Evolutionary conservation across 1,284 basidiomycete species (phyloP).

Genomic region (Pholiota adiposa): DNA sequence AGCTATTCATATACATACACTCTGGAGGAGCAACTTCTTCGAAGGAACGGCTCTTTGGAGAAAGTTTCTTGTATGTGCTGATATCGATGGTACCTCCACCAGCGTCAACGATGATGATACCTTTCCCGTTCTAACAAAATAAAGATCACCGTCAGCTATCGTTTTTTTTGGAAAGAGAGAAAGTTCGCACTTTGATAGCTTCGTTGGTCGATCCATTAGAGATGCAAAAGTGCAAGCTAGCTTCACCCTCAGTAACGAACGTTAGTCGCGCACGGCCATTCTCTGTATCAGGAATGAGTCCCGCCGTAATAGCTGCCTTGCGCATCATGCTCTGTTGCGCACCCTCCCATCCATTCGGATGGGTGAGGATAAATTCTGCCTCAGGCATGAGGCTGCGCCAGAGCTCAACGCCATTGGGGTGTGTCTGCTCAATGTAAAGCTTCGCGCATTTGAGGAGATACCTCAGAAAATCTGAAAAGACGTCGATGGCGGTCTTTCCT

Average conservation of each 20-base stretch:
- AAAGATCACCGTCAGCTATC: no score
- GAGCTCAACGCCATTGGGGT: conserved; percentile 27
- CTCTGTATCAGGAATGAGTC: conserved; percentile 34
- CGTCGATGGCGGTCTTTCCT: conserved; percentile 28
- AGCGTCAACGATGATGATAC: conserved; percentile 58
- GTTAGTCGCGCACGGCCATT: conserved; percentile 41
- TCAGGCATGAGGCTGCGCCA: conserved; percentile 21
- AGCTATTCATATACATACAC: conserved; percentile 24
- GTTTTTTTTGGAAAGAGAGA: no score
- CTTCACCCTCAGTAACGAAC: conserved; percentile 57
- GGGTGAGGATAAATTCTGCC: conserved; percentile 39
- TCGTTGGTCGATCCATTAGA: conserved; percentile 41
- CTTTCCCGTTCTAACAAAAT: conserved; percentile 41
- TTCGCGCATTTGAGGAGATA: conserved; percentile 31
- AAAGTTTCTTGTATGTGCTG: conserved; percentile 46
- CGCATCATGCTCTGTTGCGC: conserved; percentile 47
- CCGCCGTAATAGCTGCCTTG: conserved; percentile 41
- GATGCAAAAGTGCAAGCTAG: conserved; percentile 53
- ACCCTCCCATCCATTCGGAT: conserved; percentile 51
- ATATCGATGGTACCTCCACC: conserved; percentile 63
- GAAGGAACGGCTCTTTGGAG: conserved; percentile 22
- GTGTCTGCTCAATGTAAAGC: conserved; percentile 31
- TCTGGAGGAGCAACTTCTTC: conserved; percentile 36
- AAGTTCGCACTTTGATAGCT: conserved; percentile 39
- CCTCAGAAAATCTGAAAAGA: conserved; percentile 29